Evolutionary conservation across 73 alveolate species (phyloP).

Genomic region (Tetrahymena thermophila): DNA sequence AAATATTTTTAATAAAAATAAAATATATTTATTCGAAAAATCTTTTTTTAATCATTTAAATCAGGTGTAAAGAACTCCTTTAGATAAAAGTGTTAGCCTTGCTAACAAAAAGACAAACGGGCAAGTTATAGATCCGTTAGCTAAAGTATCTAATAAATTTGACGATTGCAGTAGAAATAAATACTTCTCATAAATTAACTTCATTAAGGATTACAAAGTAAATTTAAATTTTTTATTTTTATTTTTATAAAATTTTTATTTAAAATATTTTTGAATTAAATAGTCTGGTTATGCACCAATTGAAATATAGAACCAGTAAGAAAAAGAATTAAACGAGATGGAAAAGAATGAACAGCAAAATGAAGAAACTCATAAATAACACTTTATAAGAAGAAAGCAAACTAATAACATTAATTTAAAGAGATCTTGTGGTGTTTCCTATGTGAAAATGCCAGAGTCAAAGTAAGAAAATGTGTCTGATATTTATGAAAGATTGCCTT

Average conservation of each 20-base stretch:
- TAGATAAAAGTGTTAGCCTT: background rate
- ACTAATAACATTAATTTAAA: slow-evolving; percentile 43
- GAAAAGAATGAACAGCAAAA: slow-evolving; percentile 19
- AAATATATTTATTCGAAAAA: too few relatives aligned
- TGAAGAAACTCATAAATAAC: slow-evolving; percentile 35
- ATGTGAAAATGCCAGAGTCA: slow-evolving; percentile 58
- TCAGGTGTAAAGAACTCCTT: background rate
- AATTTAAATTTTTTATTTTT: background rate
- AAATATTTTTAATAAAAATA: background rate
- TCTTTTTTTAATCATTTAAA: too few relatives aligned
- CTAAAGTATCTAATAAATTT: background rate
- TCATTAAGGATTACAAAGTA: background rate
- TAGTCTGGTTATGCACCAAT: slow-evolving; percentile 41
- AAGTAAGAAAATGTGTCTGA: slow-evolving; percentile 45
- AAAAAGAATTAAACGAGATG: slow-evolving; percentile 14
- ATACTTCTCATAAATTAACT: background rate
- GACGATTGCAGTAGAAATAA: background rate
- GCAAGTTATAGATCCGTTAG: background rate
- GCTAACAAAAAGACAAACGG: background rate
- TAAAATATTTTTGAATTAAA: background rate
- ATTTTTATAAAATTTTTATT: too few relatives aligned
- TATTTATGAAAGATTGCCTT: slow-evolving; percentile 30
- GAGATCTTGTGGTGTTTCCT: slow-evolving; percentile 79
- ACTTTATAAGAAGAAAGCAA: slow-evolving; percentile 55
- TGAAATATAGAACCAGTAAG: slow-evolving; percentile 11